Evolutionary conservation across 306 rosid species (phyloP), one percentile per base, ranked within the genome.

Genomic region (Sphenostylis stenocarpa): DNA sequence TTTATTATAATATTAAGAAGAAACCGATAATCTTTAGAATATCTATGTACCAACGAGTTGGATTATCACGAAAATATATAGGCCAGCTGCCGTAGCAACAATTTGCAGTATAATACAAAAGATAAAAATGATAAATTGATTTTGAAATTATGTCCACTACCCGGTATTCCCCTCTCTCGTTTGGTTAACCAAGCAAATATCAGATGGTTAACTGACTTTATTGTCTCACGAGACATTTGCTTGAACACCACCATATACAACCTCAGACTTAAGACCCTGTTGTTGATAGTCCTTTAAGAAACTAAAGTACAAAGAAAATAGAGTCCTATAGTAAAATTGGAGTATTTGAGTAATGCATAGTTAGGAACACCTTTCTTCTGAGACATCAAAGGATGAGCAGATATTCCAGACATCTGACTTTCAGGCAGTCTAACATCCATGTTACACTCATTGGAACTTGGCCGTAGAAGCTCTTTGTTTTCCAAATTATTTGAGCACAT

Each of bases 311-410:
- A 52, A 67, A 7, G 24, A 67, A 7, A 23, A 67, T 8, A 38
- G 47, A 9, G 24, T 65, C 15, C 17, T 43, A 61, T 6, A 17
- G 49, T 38, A 53, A 52, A 52, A 60, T 17, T 41, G 12, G 33
- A 34, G 66, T 43, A 12, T 71, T 65, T 43, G 51, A 41, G 80
- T 64, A 73, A 65, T 38, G 72, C 33, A 13, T 41, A 21, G 53
- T 77, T 73, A 44, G 64, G 60, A 56, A 60, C 80, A 94, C 97
- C 96, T 90, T 77, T 87, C 66, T 67, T 70, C 62, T 52, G 67
- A 84, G 83, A 73, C 78, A 80, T 74, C 60, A 78, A 80, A 60
- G 82, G 81, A 44, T 73, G 71, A 76, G 87, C 75, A 82, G 75
- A 72, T 77, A 82, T 80, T 82, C 66, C 80, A 63, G 87, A 86